Base-by-base conservation (phyloP, 2,329 filamentous ascomycete species). In the Colletotrichum cordylinicola region DNA sequence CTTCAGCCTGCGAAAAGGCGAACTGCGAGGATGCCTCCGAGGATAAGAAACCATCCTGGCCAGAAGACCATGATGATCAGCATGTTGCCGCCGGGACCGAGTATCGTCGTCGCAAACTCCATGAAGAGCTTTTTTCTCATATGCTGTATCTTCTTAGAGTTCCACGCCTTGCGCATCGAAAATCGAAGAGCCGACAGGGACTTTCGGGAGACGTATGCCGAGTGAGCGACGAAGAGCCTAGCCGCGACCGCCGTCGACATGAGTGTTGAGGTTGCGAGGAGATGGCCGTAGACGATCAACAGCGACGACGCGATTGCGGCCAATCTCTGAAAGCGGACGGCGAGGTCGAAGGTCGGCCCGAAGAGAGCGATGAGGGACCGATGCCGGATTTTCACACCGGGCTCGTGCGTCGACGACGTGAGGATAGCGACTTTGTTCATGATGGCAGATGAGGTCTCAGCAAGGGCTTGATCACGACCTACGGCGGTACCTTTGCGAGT, bases 1-100 rank as follows among this genome's bases (percentile, higher is more conserved):
- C 69, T 77, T 86, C 84, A 86, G 15, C 81, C 81, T 70, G 81
- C 78, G 67, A 83, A 81, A 72, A 79, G 78, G 81, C 84, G 87
- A 43, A 82, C 56, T 4, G 80, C 80, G 78, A 85, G 83, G 2
- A 81, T 76, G n/a, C 81, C 78, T 8, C 84, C 81, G 3, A 80
- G 87, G 35, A 91, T 74, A 33, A 91, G 75, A 74, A 86, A 82
- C 90, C 90, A 91, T 0, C 90, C 90, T 0, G 90, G 90, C 90
- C 90, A 92, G 78, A 92, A 89, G 77, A 91, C 76, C 74, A 91
- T 61, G 37, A 91, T 80, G 76, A 88, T 84, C 71, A 91, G 61
- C 35, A 82, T 79, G 77, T 90, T 90, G 7, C 86, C 86, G 29
- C 87, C 85, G 8, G 86, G 85, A 5, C 90, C 89, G 27, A 92